phyloP scores from a whole-genome alignment of 2,329 filamentous ascomycete genomes.

The Monosporascus sp. region DNA sequence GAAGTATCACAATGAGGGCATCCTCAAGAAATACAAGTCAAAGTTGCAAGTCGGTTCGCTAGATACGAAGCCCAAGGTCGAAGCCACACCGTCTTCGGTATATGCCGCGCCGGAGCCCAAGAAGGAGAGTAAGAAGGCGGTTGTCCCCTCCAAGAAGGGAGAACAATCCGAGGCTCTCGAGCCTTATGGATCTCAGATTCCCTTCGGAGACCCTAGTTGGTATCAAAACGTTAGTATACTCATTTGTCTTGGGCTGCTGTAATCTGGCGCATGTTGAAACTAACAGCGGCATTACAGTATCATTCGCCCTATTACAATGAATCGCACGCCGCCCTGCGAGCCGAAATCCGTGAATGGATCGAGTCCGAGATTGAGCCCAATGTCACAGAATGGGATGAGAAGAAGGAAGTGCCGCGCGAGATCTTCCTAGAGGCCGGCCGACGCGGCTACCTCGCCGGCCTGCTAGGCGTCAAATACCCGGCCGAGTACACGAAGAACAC shows the following conservation, averaged over 20 bases:
- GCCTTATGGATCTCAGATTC: slow-evolving; percentile 78
- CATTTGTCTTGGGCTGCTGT: not conserved
- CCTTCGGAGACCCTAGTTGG: slow-evolving; percentile 90
- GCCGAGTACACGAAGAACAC: slow-evolving; percentile 64
- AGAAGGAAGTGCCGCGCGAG: slow-evolving; percentile 76
- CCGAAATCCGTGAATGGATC: slow-evolving; percentile 89
- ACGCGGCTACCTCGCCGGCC: slow-evolving; percentile 85
- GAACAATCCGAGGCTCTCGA: slow-evolving; percentile 71
- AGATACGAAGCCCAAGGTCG: slow-evolving; percentile 72
- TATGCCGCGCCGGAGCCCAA: slow-evolving; percentile 35
- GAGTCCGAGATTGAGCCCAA: slow-evolving; percentile 84
- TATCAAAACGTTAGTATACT: slow-evolving; percentile 76
- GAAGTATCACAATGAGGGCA: slow-evolving; percentile 78
- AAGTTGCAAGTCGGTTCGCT: slow-evolving; percentile 81
- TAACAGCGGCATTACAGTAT: slow-evolving; percentile 53
- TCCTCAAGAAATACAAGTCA: slow-evolving; percentile 79
- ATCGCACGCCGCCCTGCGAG: slow-evolving; percentile 83
- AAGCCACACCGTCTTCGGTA: slow-evolving; percentile 47
- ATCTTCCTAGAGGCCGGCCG: slow-evolving; percentile 97
- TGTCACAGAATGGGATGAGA: slow-evolving; percentile 95
- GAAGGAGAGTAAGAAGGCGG: slow-evolving; percentile 30
- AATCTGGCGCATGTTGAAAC: not conserved
- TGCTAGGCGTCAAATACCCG: slow-evolving; percentile 80
- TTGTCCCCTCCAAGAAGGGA: slow-evolving; percentile 26
- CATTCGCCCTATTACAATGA: slow-evolving; percentile 97